Percentiles rank a stretch among this genome's conserved stretches.
Conservation (phyloP, 192 early-diverging fungal species). For the Coemansia reversa region DNA sequence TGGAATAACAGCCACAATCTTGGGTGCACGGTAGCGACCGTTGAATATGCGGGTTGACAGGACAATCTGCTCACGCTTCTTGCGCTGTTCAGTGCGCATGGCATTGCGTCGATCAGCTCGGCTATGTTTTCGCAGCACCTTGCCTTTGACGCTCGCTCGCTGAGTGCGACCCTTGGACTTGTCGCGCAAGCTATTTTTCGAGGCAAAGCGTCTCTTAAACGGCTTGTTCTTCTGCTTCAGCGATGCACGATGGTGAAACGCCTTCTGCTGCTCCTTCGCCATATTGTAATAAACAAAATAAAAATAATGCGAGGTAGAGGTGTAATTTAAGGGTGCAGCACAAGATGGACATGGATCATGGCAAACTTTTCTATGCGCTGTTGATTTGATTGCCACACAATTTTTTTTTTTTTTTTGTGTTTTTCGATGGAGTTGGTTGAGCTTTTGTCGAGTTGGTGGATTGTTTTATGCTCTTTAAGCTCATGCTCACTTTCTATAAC, state of each 20-base stretch:
- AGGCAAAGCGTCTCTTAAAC: constrained; percentile 92
- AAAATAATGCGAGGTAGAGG: not conserved
- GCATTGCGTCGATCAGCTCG: constrained; percentile 82
- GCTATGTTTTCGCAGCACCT: constrained; percentile 53
- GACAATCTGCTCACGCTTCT: constrained; percentile 73
- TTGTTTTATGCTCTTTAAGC: not conserved
- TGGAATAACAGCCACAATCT: constrained; percentile 86
- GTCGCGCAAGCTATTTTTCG: constrained; percentile 78
- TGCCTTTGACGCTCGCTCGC: constrained; percentile 61
- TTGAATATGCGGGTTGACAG: constrained; percentile 77
- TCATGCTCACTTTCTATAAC: not conserved
- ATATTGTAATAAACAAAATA: constrained; percentile 7
- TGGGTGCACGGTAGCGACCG: constrained; percentile 80
- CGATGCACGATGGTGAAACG: constrained; percentile 70
- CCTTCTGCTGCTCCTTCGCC: constrained; percentile 31
- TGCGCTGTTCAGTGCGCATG: constrained; percentile 74
- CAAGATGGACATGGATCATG: not conserved
- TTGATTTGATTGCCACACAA: not conserved
- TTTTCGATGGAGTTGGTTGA: not conserved
- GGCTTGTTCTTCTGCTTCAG: constrained; percentile 94
- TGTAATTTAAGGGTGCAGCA: not conserved
- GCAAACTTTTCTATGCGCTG: not conserved
- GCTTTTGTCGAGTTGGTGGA: not conserved
- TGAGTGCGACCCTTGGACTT: constrained; percentile 80
- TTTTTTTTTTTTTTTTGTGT: not conserved